These are phyloP conservation scores for Fraxinus velutina DNA, from an alignment of 305 asterid species.

Conservation along the genomic window DNA sequence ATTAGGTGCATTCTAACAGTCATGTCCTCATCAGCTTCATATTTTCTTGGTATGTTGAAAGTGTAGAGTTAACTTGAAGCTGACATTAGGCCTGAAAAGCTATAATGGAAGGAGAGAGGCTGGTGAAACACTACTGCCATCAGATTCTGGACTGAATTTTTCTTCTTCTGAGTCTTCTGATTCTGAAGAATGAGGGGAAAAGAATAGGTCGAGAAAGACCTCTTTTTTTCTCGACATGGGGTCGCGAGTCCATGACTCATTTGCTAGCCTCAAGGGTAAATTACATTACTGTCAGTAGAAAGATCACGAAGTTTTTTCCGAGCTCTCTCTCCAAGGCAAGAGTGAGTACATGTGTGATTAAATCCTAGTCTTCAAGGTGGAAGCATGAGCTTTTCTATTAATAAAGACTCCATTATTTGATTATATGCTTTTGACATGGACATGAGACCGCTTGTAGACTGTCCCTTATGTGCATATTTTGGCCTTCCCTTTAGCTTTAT, in stretches of 20 bases:
- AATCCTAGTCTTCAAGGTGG: neutral
- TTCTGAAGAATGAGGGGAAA: constrained; percentile 22
- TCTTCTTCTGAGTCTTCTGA: constrained; percentile 37
- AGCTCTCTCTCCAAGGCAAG: constrained; percentile 38
- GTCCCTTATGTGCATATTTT: neutral
- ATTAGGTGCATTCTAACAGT: too few species aligned
- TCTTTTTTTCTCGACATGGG: neutral
- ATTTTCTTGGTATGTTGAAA: neutral
- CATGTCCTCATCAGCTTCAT: constrained; percentile 18
- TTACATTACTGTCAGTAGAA: constrained; percentile 15
- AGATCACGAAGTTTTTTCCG: constrained; percentile 61
- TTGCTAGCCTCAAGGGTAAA: neutral
- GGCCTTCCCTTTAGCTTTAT: neutral
- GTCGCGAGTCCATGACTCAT: neutral
- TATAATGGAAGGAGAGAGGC: constrained; percentile 28
- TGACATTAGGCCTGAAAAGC: constrained; percentile 43
- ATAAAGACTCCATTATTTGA: too few species aligned
- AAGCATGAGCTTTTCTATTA: neutral
- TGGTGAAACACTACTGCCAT: constrained; percentile 20
- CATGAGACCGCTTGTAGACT: neutral
- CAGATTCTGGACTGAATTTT: constrained; percentile 47
- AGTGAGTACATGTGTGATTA: neutral
- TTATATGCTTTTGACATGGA: neutral
- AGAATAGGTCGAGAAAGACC: constrained; percentile 32
- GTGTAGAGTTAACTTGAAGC: too few species aligned